Evolutionary conservation across 1,284 basidiomycete genomes (phyloP).

Genomic region (Lignosus rhinocerotis): DNA sequence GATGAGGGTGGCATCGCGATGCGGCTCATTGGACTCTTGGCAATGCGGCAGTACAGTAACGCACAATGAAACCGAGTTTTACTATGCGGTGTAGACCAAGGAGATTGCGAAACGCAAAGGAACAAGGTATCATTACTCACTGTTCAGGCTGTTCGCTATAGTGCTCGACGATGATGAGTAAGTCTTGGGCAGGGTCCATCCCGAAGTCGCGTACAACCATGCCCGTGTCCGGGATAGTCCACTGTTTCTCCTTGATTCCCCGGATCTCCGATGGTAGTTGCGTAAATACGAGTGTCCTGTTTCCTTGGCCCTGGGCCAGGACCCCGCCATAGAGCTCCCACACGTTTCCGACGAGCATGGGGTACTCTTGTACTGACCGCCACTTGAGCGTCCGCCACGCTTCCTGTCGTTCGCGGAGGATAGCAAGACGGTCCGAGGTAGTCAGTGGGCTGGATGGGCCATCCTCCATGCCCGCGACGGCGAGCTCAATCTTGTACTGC

Average conservation of each 20-base stretch:
- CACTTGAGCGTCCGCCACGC: constrained; percentile 50
- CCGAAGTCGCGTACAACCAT: constrained; percentile 55
- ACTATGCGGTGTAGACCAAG: too few species aligned
- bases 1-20: too few species aligned
- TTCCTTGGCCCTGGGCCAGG: constrained; percentile 45
- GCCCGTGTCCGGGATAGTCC: constrained; percentile 45
- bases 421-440: constrained; percentile 40
- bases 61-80: too few species aligned
- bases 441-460: constrained; percentile 35
- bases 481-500: constrained; percentile 57
- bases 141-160: constrained; percentile 30
- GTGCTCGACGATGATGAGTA: constrained; percentile 52
- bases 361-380: constrained; percentile 37
- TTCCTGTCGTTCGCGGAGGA: constrained; percentile 43
- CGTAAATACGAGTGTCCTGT: constrained; percentile 41
- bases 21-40: too few species aligned
- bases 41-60: too few species aligned
- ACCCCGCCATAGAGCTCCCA: constrained; percentile 66
- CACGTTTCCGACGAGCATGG: constrained; percentile 36
- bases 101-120: too few species aligned
- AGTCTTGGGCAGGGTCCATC: constrained; percentile 63
- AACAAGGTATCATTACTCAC: not conserved
- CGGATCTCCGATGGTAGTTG: constrained; percentile 52
- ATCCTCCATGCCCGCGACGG: constrained; percentile 48
- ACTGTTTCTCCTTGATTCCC: constrained; percentile 46